These are phyloP conservation scores for Striga asiatica DNA, from an alignment of 257 asterid genomes.

Conservation along the genomic window DNA sequence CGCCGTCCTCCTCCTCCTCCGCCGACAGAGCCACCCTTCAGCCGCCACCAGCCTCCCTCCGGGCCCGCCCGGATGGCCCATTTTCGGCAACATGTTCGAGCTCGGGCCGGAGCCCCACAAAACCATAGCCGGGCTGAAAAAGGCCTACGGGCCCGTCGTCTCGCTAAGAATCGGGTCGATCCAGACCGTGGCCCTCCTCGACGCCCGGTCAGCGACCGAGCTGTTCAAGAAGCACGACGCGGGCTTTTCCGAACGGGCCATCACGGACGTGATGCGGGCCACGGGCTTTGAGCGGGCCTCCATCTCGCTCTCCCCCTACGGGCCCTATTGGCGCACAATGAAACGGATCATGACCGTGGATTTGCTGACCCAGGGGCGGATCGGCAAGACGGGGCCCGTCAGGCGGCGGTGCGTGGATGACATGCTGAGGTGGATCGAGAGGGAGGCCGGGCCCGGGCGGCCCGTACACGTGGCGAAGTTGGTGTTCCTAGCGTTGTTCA, in stretches of 20 bases:
- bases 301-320: conserved; percentile 38
- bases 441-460: background rate
- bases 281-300: conserved; percentile 33
- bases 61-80: conserved; percentile 52
- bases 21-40: background rate
- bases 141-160: conserved; percentile 31
- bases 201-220: background rate
- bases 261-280: conserved; percentile 34
- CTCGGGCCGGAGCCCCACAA: conserved; percentile 45
- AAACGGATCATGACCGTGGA: conserved; percentile 20
- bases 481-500: conserved; percentile 44
- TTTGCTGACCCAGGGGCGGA: conserved; percentile 29
- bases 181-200: background rate
- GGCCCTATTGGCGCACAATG: conserved; percentile 39
- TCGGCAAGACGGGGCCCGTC: conserved; percentile 32
- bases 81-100: conserved; percentile 48
- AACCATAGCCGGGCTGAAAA: conserved; percentile 22
- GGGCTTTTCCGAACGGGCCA: background rate
- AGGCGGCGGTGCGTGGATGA: background rate
- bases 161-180: background rate
- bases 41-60: conserved; percentile 27
- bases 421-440: background rate
- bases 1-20: conserved; percentile 10
- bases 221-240: background rate
- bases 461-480: conserved; percentile 37